Evolutionary conservation across 441 rosid genomes (phyloP).

Genomic region (California macrophylla): DNA sequence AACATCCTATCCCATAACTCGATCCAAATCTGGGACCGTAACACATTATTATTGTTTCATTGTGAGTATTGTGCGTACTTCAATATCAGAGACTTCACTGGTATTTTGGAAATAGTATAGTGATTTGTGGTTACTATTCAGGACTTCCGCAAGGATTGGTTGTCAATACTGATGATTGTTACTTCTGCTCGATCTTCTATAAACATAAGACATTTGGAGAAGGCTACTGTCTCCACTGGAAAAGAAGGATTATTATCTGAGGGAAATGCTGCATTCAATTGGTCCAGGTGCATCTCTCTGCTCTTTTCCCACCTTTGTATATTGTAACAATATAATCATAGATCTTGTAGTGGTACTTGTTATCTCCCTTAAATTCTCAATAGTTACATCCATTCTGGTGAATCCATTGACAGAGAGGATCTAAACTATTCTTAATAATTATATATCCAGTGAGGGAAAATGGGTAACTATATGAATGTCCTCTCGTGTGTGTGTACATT

Average conservation of each 20-base stretch:
- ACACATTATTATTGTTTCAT: conserved; percentile 5
- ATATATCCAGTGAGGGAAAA: neutral
- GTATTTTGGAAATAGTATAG: conserved; percentile 6
- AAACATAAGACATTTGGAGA: conserved; percentile 92
- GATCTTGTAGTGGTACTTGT: neutral
- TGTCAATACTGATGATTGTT: conserved; percentile 88
- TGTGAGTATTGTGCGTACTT: neutral
- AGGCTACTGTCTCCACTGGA: conserved; percentile 97
- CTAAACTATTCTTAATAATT: neutral
- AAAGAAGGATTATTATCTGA: conserved; percentile 99
- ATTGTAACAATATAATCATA: neutral
- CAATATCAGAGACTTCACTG: conserved; percentile 9
- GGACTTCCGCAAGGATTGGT: conserved; percentile 97
- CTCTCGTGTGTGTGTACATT: neutral
- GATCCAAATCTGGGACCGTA: no score
- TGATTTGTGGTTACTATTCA: conserved; percentile 32
- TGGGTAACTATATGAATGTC: neutral
- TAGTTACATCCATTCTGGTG: neutral
- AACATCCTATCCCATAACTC: no score
- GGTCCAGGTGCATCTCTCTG: conserved; percentile 68
- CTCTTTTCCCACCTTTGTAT: conserved; percentile 1
- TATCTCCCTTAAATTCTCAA: neutral
- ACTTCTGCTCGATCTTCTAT: conserved; percentile 94
- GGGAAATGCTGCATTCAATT: conserved; percentile 95
- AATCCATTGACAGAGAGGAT: neutral